A percentile compares a stretch with the other conserved stretches of the same genome.
Evolutionary conservation across 768 basidiomycete genomes (phyloP).

Genomic region (Hypholoma fasciculare): DNA sequence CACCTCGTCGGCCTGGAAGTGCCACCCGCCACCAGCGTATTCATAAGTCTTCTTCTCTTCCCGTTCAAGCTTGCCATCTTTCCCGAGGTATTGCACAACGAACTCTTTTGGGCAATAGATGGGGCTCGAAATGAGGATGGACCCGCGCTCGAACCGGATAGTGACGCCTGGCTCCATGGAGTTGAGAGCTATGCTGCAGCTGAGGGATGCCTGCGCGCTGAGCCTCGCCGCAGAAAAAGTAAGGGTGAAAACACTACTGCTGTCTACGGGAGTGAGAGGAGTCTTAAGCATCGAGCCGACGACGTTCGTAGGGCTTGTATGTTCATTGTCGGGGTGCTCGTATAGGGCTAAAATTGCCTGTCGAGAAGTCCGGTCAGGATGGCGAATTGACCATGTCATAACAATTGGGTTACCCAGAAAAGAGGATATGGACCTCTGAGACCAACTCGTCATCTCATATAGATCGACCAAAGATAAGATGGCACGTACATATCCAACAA

Average conservation of each 20-base stretch:
- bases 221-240: slow-evolving; percentile 62
- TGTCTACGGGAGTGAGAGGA: slow-evolving; percentile 75
- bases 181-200: slow-evolving; percentile 62
- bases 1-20: slow-evolving; percentile 89
- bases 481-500: slow-evolving; percentile 70
- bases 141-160: slow-evolving; percentile 77
- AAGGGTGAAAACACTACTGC: slow-evolving; percentile 72
- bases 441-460: not conserved
- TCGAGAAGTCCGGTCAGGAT: not conserved
- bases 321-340: slow-evolving; percentile 75
- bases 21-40: slow-evolving; percentile 72
- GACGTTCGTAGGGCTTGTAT: slow-evolving; percentile 54
- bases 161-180: slow-evolving; percentile 50
- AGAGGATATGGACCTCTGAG: slow-evolving; percentile 78
- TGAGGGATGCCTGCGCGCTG: slow-evolving; percentile 71
- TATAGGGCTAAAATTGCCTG: slow-evolving; percentile 79
- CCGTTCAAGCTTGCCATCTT: slow-evolving; percentile 42
- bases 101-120: slow-evolving; percentile 69
- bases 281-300: slow-evolving; percentile 78
- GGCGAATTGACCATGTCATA: not conserved
- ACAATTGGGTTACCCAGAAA: slow-evolving; percentile 57
- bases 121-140: slow-evolving; percentile 61
- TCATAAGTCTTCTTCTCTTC: slow-evolving; percentile 63
- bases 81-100: slow-evolving; percentile 60
- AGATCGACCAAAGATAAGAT: not conserved